phyloP scores from a whole-genome alignment of 208 protist genomes.

The Leishmania turanica region DNA sequence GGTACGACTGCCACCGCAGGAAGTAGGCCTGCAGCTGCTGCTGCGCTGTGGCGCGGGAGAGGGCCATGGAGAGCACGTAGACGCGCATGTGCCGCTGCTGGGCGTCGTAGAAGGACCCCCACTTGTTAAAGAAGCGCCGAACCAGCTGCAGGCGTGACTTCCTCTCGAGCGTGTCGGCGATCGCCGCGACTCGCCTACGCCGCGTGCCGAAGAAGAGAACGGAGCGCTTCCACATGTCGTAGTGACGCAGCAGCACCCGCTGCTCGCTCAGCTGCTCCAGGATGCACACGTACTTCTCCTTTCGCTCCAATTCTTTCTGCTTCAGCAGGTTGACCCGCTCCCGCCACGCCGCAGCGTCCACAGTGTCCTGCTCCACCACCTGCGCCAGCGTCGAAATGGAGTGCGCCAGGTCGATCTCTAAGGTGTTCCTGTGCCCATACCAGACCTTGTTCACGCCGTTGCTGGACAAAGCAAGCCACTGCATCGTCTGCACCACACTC shows the following conservation, averaged over 20 bases:
- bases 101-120: slow-evolving; percentile 68
- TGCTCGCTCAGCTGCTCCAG: slow-evolving; percentile 60
- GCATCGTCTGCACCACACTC: slow-evolving; percentile 70
- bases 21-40: slow-evolving; percentile 38
- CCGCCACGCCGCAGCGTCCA: slow-evolving; percentile 75
- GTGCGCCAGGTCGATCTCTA: slow-evolving; percentile 64
- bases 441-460: slow-evolving; percentile 91
- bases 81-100: slow-evolving; percentile 56
- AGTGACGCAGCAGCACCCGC: slow-evolving; percentile 62
- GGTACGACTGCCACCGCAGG: slow-evolving; percentile 43
- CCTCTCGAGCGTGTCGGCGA: slow-evolving; percentile 36
- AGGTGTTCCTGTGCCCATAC: slow-evolving; percentile 73
- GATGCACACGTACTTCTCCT: slow-evolving; percentile 61
- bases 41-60: slow-evolving; percentile 51
- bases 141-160: slow-evolving; percentile 39
- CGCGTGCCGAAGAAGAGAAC: slow-evolving; percentile 18
- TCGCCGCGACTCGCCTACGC: slow-evolving; percentile 14
- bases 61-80: slow-evolving; percentile 41
- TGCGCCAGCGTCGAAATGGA: slow-evolving; percentile 58
- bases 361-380: slow-evolving; percentile 70
- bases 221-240: slow-evolving; percentile 48
- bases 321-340: slow-evolving; percentile 45
- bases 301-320: slow-evolving; percentile 66
- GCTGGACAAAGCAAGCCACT: slow-evolving; percentile 81
- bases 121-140: slow-evolving; percentile 64